Evolutionary conservation across 768 basidiomycete genomes (phyloP).

Genomic region (Russula dissimulans): DNA sequence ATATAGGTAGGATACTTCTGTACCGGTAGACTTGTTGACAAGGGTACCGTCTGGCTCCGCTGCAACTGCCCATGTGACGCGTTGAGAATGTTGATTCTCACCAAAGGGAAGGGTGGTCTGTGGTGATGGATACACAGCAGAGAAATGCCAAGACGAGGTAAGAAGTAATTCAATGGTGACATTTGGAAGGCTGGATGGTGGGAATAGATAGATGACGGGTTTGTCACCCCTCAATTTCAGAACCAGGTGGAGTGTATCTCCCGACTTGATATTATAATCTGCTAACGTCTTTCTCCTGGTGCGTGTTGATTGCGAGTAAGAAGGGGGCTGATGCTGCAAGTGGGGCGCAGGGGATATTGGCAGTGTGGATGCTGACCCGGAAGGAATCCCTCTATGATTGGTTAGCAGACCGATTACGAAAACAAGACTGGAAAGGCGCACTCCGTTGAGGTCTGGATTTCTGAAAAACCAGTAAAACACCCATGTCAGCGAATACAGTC

Average conservation of each 20-base stretch:
- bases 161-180: conserved; percentile 2
- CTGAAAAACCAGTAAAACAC: neutral
- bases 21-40: neutral
- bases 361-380: no score
- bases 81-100: neutral
- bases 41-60: conserved; percentile 9
- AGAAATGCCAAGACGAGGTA: neutral
- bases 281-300: no score
- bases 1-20: conserved; percentile 9
- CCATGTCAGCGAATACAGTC: neutral
- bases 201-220: conserved; percentile 11
- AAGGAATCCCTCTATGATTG: no score
- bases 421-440: neutral
- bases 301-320: no score
- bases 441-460: neutral
- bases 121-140: neutral
- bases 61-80: conserved; percentile 2
- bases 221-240: neutral
- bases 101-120: no score
- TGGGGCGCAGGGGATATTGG: no score
- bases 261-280: no score
- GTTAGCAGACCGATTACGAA: no score
- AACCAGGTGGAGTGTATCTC: no score
- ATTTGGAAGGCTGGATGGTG: conserved; percentile 1
- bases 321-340: no score